Evolutionary conservation across 2,329 filamentous ascomycete genomes (phyloP).

Genomic region (Eutypa lata): DNA sequence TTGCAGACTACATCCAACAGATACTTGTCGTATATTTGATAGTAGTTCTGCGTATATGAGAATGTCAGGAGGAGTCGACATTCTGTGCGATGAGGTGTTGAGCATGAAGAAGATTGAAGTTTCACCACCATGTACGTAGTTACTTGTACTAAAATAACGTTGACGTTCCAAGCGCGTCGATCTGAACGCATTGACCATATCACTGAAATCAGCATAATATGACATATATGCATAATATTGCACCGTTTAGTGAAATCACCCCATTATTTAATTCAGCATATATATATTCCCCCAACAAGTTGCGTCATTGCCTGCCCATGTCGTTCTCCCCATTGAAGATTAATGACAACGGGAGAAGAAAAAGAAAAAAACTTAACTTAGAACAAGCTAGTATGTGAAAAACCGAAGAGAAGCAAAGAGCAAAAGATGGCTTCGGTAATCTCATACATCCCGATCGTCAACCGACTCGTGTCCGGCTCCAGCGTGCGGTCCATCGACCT

Average conservation of each 20-base stretch:
- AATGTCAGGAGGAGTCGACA: conserved; percentile 18
- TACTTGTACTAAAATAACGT: too few relatives aligned
- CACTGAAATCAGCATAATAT: too few relatives aligned
- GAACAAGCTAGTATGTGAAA: too few relatives aligned
- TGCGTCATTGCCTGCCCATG: not conserved
- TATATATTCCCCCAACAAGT: too few relatives aligned
- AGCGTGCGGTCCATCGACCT: conserved; percentile 47
- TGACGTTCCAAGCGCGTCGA: too few relatives aligned
- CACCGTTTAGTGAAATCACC: too few relatives aligned
- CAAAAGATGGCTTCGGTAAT: conserved; percentile 35
- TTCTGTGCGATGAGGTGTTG: conserved; percentile 13
- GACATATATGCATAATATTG: too few relatives aligned
- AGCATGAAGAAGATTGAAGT: not conserved
- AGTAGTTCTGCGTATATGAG: conserved; percentile 63
- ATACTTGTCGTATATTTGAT: conserved; percentile 62
- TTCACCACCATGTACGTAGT: too few relatives aligned
- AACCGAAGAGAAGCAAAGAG: not conserved
- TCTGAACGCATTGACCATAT: too few relatives aligned
- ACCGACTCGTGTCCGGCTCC: conserved; percentile 30
- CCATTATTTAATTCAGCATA: too few relatives aligned
- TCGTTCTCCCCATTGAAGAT: too few relatives aligned
- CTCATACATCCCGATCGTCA: conserved; percentile 40
- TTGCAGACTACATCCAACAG: conserved; percentile 51
- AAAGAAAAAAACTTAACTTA: not conserved
- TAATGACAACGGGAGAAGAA: not conserved